Base-by-base conservation (phyloP, 2,329 filamentous ascomycete genomes). In the Fusarium neocosmosporiellum region DNA sequence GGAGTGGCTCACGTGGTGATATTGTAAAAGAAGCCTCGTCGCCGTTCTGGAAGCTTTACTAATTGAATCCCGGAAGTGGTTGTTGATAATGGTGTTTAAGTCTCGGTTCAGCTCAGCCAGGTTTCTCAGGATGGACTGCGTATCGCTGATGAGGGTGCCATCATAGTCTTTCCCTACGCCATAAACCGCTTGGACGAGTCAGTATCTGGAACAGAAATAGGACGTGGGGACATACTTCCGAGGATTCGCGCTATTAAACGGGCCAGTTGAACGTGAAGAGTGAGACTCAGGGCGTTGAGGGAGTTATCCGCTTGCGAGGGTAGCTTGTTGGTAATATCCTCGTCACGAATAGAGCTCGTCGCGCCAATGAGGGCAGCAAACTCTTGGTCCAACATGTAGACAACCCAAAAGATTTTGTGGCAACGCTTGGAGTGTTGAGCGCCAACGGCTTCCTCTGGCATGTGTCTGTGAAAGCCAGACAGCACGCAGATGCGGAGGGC, bases 401-500 rank as follows among this genome's bases (percentile, higher is more conserved):
- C 76, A 0, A 76, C 76, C 78, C 78, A 80, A 20, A 80, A 80
- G 7, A 80, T 70, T 2, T 73, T 75, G 10, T 79, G 78, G 10
- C 77, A 80, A 10, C 78, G 65, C 4, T 67, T 76, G 0, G 78
- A 79, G n/a, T 78, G 75, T 2, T 75, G 66, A 0, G 65, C 68
- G 0, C 76, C 75, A 0, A 78, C 75, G 0, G 69, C 75, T 1
- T 73, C 75, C 14, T 72, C 67, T 4, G 74, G 75, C 70, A 77
- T 68, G 48, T 80, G 77, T 9, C 78, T 67, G 50, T 79, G 78
- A 18, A 75, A 78, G 0, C 80, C 80, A 0, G 80, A 79, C 3
- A 81, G 69, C 0, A 81, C 78, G 13, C 78, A 80, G 4, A 80
- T 80, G 0, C 80, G 78, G 7, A 81, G 71, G 0, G 80, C 80